Conservation (phyloP, 2,329 filamentous ascomycete genomes). For the Talaromyces sp. region DNA sequence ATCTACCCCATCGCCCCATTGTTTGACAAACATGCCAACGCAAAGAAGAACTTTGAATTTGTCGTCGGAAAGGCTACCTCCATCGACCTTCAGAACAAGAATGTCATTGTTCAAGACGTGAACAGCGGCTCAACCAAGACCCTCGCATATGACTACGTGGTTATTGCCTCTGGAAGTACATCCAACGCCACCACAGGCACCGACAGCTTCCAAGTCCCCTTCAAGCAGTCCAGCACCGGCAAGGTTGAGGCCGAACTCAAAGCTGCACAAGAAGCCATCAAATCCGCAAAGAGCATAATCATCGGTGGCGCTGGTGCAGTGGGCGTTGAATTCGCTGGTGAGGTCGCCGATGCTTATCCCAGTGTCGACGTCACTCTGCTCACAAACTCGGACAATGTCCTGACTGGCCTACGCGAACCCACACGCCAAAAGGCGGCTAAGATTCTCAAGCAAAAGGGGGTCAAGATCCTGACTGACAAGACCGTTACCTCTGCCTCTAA, state of each 20-base stretch:
- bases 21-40: conserved; percentile 46
- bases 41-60: conserved; percentile 43
- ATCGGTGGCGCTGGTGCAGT: conserved; percentile 50
- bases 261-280: conserved; percentile 33
- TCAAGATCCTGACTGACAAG: conserved; percentile 17
- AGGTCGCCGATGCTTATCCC: conserved; percentile 43
- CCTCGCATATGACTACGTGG: conserved; percentile 46
- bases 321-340: conserved; percentile 50
- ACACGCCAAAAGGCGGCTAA: conserved; percentile 8
- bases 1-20: conserved; percentile 44
- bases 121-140: not conserved
- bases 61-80: conserved; percentile 23
- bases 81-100: conserved; percentile 42
- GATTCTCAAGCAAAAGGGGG: conserved; percentile 16
- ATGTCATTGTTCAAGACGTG: conserved; percentile 32
- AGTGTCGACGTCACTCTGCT: conserved; percentile 33
- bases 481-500: conserved; percentile 13
- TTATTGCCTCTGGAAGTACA: conserved; percentile 51
- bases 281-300: conserved; percentile 43
- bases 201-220: conserved; percentile 11
- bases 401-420: not conserved
- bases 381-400: conserved; percentile 17
- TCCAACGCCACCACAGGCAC: conserved; percentile 28
- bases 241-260: conserved; percentile 1
- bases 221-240: not conserved